Percentiles rank a stretch among this genome's conserved stretches.
These are phyloP conservation scores for Fusarium pininemorale DNA, from an alignment of 2,329 filamentous ascomycete species.

Conservation along the genomic window DNA sequence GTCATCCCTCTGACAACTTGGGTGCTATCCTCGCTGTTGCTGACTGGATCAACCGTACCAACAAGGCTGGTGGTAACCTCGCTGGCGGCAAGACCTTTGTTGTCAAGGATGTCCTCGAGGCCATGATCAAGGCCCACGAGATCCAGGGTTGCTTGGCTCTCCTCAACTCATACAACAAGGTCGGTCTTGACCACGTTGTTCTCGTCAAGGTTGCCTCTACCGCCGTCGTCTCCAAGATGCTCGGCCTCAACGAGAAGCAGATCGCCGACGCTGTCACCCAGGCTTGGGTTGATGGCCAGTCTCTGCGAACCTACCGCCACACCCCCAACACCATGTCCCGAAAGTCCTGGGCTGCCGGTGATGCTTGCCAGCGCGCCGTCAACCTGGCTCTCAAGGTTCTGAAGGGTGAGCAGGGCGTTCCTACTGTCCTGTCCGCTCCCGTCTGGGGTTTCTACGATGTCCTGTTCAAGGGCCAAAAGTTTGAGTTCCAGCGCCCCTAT, in stretches of 20 bases:
- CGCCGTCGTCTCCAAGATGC: slow-evolving; percentile 93
- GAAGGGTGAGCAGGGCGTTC: slow-evolving; percentile 89
- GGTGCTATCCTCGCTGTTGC: slow-evolving; percentile 96
- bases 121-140: slow-evolving; percentile 99
- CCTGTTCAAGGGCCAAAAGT: slow-evolving; percentile 94
- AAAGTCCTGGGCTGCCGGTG: slow-evolving; percentile 98
- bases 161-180: slow-evolving; percentile 99
- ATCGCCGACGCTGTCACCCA: slow-evolving; percentile 96
- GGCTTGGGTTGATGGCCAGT: slow-evolving; percentile 97
- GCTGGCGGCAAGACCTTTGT: slow-evolving; percentile 90
- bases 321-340: slow-evolving; percentile 99
- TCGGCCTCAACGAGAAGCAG: slow-evolving; percentile 88
- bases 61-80: slow-evolving; percentile 78
- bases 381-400: slow-evolving; percentile 91
- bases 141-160: slow-evolving; percentile 97
- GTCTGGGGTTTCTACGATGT: slow-evolving; percentile 99
- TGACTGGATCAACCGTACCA: slow-evolving; percentile 96
- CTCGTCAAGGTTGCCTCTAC: slow-evolving; percentile 97
- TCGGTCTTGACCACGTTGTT: slow-evolving; percentile 96
- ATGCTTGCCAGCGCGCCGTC: slow-evolving; percentile 95
- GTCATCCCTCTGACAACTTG: slow-evolving; percentile 97
- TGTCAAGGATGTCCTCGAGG: slow-evolving; percentile 90
- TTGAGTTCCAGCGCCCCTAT: slow-evolving; percentile 94
- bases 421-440: slow-evolving; percentile 90
- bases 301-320: slow-evolving; percentile 95